phyloP scores from a whole-genome alignment of 371 early-diverging fungal species.

The Rhizopus microsporus region DNA sequence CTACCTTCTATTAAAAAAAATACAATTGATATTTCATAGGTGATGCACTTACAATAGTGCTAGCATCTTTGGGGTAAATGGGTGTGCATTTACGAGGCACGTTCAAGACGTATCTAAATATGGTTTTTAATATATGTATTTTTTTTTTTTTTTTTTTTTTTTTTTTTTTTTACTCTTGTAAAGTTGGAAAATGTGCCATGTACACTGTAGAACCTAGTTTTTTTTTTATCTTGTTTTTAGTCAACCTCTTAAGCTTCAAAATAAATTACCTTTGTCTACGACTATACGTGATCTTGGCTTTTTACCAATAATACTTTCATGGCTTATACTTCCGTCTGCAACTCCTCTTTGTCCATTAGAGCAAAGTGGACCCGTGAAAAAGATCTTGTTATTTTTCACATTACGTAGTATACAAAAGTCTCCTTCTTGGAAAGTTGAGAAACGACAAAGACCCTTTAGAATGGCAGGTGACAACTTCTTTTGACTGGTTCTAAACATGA shows the following conservation, averaged over 20 bases:
- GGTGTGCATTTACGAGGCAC: conserved; percentile 69
- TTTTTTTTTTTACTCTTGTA: conserved; percentile 59
- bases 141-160: background rate
- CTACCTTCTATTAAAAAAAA: conserved; percentile 19
- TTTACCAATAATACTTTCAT: conserved; percentile 54
- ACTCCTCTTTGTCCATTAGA: conserved; percentile 24
- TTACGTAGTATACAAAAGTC: conserved; percentile 55
- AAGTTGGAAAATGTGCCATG: conserved; percentile 69
- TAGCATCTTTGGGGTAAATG: conserved; percentile 78
- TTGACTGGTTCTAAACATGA: background rate
- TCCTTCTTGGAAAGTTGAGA: conserved; percentile 33
- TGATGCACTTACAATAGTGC: conserved; percentile 54
- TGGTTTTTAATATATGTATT: background rate
- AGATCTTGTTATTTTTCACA: conserved; percentile 35
- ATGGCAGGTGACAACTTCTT: background rate
- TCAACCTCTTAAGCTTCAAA: background rate
- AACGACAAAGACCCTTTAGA: conserved; percentile 2
- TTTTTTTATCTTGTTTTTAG: background rate
- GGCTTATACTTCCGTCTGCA: conserved; percentile 51
- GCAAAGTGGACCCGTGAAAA: conserved; percentile 48
- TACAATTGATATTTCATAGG: background rate
- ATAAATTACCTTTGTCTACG: conserved; percentile 39
- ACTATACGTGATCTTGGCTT: conserved; percentile 48
- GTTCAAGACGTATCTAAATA: conserved; percentile 53
- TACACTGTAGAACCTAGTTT: conserved; percentile 34